Conservation (phyloP, 179 eudicot genomes). For the Kewa caespitosa region DNA sequence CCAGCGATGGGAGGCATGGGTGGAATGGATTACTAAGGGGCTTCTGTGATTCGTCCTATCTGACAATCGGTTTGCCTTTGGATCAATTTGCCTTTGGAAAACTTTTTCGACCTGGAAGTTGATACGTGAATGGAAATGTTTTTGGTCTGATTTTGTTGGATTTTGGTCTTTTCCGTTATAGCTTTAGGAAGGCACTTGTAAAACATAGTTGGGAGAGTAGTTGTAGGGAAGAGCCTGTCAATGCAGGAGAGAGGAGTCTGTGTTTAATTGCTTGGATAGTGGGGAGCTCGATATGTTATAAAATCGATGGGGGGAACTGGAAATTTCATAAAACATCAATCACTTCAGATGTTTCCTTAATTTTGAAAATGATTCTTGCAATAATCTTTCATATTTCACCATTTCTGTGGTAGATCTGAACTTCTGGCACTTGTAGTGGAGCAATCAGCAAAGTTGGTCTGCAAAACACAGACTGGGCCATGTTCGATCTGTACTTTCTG, state of each 20-base stretch:
- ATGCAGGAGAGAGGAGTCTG: conserved; percentile 6
- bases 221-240: conserved; percentile 15
- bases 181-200: conserved; percentile 21
- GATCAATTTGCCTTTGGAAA: no score
- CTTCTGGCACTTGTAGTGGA: no score
- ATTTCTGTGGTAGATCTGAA: no score
- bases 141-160: conserved; percentile 3
- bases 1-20: conserved; percentile 71
- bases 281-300: no score
- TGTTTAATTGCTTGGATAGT: not conserved
- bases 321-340: no score
- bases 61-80: not conserved
- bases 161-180: not conserved
- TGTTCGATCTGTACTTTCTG: no score
- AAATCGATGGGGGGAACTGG: no score
- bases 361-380: no score
- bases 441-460: no score
- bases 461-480: no score
- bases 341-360: no score
- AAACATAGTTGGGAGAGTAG: conserved; percentile 22
- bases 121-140: not conserved
- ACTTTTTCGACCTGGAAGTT: not conserved
- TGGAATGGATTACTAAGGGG: conserved; percentile 53
- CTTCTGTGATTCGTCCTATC: not conserved
- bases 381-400: no score